Conservation (phyloP, 495 filamentous ascomycete genomes). For the Neurospora cerealis region DNA sequence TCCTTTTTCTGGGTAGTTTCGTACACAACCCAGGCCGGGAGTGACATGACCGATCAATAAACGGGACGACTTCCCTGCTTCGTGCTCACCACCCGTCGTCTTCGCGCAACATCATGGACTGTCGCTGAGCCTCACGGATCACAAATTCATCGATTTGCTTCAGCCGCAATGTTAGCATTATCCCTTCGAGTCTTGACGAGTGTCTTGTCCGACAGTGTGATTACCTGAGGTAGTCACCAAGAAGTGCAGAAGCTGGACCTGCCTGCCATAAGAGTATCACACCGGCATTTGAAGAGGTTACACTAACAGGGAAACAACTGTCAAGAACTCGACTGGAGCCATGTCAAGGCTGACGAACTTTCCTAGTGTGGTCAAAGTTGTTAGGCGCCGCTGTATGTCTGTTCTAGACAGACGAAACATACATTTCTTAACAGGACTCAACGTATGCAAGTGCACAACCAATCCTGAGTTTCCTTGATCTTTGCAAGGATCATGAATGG, state of each 20-base stretch:
- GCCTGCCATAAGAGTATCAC: neutral
- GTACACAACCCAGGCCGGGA: neutral
- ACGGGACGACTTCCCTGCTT: neutral
- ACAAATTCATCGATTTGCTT: neutral
- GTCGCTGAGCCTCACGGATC: neutral
- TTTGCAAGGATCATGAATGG: neutral
- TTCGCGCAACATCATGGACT: neutral
- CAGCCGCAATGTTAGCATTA: neutral
- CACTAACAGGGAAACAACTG: neutral
- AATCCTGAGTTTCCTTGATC: neutral
- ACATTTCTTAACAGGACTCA: neutral
- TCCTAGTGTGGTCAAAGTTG: neutral
- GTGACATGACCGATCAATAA: neutral
- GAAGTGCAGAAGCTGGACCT: neutral
- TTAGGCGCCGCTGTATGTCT: neutral
- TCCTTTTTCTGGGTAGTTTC: neutral
- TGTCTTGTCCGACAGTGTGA: neutral
- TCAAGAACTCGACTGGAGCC: neutral
- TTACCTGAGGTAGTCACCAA: neutral
- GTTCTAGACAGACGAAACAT: neutral
- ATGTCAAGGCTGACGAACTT: neutral
- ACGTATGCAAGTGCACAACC: neutral
- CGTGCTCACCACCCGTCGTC: neutral
- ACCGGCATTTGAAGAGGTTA: neutral
- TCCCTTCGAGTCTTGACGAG: neutral